Percentiles rank a stretch among this genome's conserved stretches.
Conservation (phyloP, 805 yeast genomes). For the Teunomyces stri region DNA sequence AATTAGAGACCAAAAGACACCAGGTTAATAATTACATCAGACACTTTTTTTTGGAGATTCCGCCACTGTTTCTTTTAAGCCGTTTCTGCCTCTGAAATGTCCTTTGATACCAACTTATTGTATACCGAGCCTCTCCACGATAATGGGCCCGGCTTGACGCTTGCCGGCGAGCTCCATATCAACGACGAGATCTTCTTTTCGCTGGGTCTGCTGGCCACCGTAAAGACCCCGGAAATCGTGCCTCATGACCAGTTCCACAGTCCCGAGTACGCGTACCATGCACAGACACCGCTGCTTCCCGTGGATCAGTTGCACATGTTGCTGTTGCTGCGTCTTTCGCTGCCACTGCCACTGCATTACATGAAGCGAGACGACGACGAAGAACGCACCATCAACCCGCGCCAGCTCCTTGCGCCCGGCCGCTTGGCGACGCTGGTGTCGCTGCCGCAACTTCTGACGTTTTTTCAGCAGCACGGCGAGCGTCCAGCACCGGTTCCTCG, state of each 20-base stretch:
- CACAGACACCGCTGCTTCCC: conserved; percentile 6
- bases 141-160: not conserved
- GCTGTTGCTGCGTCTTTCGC: conserved; percentile 9
- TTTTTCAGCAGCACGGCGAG: conserved; percentile 1
- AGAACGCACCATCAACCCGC: conserved; percentile 13
- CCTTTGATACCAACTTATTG: not conserved
- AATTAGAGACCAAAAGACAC: not conserved
- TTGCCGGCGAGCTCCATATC: conserved; percentile 6
- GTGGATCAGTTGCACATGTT: conserved; percentile 12
- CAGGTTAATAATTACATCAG: not conserved
- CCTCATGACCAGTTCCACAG: conserved; percentile 2
- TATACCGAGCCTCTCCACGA: not conserved
- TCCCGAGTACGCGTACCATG: conserved; percentile 6
- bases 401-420: conserved; percentile 10
- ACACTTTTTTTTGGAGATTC: not conserved
- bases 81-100: not conserved
- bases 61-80: not conserved
- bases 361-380: conserved; percentile 6
- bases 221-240: conserved; percentile 4
- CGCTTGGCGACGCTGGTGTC: conserved; percentile 3
- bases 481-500: not conserved
- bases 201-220: conserved; percentile 3
- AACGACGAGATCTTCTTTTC: conserved; percentile 8
- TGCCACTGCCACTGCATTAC: conserved; percentile 6
- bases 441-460: conserved; percentile 4